Evolutionary conservation across 768 basidiomycete species (phyloP).

Genomic region (Hypsizygus marmoreus): DNA sequence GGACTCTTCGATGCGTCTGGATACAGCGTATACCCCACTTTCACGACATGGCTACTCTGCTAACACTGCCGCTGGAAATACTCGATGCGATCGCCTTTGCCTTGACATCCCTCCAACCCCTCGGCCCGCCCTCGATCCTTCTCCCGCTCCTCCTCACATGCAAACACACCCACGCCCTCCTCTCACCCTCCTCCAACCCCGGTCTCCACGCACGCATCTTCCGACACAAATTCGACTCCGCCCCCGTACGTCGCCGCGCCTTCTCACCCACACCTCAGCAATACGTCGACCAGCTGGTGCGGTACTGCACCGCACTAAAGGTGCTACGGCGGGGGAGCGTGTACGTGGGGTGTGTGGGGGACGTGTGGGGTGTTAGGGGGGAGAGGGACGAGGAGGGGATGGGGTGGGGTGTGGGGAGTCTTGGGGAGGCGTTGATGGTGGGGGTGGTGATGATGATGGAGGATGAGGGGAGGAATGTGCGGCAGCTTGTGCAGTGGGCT

Average conservation of each 20-base stretch:
- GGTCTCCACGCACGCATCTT: constrained; percentile 58
- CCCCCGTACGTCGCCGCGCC: constrained; percentile 51
- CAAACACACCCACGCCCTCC: constrained; percentile 35
- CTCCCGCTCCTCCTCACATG: constrained; percentile 51
- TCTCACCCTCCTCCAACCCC: constrained; percentile 30
- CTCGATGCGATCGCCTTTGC: constrained; percentile 49
- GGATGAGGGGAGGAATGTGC: constrained; percentile 57
- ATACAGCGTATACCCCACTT: too few species aligned
- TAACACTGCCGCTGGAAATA: constrained; percentile 9
- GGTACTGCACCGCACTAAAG: constrained; percentile 41
- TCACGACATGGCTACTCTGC: too few species aligned
- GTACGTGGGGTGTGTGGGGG: too few species aligned
- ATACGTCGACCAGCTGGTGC: constrained; percentile 35
- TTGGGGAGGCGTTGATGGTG: constrained; percentile 9
- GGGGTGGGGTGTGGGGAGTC: constrained; percentile 2
- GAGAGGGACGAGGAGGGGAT: background rate
- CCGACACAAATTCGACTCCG: constrained; percentile 54
- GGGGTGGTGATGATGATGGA: constrained; percentile 40
- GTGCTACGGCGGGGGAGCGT: constrained; percentile 34
- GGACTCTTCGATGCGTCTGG: too few species aligned
- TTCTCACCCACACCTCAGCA: constrained; percentile 36
- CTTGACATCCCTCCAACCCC: constrained; percentile 38
- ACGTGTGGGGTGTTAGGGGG: background rate
- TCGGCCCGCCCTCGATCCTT: constrained; percentile 50
- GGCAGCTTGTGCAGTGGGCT: constrained; percentile 46